These are phyloP conservation scores for Parastagonospora avenae DNA, from an alignment of 2,329 filamentous ascomycete species.

Conservation along the genomic window DNA sequence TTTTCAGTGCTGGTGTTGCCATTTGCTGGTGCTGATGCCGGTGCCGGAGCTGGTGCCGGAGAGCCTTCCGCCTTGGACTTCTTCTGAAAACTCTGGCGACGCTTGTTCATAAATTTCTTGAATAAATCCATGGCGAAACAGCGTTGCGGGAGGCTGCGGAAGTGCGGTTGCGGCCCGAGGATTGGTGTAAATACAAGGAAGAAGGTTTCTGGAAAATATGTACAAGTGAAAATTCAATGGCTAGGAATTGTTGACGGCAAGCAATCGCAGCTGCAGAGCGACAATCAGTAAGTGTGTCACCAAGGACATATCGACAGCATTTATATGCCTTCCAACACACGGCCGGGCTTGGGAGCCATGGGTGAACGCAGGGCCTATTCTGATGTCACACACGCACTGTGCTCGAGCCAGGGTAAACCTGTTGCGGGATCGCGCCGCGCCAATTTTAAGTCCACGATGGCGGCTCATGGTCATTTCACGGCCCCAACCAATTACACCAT, in stretches of 20 bases:
- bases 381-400: constrained; percentile 37
- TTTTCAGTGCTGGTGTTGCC: constrained; percentile 10
- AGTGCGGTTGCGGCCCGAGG: neutral
- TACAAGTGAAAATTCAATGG: neutral
- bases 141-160: constrained; percentile 3
- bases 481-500: constrained; percentile 20
- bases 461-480: constrained; percentile 22
- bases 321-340: constrained; percentile 22
- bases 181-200: neutral
- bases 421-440: constrained; percentile 22
- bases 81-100: constrained; percentile 22
- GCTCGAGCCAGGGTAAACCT: constrained; percentile 19
- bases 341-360: constrained; percentile 12
- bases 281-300: constrained; percentile 8
- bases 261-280: neutral
- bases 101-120: constrained; percentile 33
- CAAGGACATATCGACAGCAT: constrained; percentile 9
- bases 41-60: neutral
- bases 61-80: constrained; percentile 1
- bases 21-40: constrained; percentile 4
- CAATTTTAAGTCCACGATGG: constrained; percentile 15
- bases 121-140: constrained; percentile 32
- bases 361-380: constrained; percentile 27
- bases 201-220: neutral
- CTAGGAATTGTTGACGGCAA: neutral